Evolutionary conservation across 495 filamentous ascomycete genomes (phyloP).

Genomic region (Lophiostoma macrostomum): DNA sequence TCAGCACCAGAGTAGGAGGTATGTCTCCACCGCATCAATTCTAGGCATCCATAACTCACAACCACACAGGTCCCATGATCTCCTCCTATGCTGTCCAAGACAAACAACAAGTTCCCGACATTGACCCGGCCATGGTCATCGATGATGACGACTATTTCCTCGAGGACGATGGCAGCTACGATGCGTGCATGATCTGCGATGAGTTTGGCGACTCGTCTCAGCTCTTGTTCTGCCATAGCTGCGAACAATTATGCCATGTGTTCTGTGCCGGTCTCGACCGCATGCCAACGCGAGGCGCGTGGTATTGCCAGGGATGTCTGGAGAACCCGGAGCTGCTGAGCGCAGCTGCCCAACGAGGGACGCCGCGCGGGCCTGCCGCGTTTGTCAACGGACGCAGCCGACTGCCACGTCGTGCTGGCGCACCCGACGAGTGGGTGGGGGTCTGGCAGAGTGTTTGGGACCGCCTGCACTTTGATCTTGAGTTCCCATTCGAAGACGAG

Average conservation of each 20-base stretch:
- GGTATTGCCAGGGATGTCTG: slow-evolving; percentile 82
- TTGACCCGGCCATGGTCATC: slow-evolving; percentile 75
- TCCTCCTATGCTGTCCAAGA: slow-evolving; percentile 85
- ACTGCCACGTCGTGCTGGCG: slow-evolving; percentile 46
- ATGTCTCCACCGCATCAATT: slow-evolving; percentile 40
- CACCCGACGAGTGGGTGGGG: slow-evolving; percentile 54
- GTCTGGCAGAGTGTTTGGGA: slow-evolving; percentile 68
- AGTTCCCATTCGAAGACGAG: slow-evolving; percentile 85
- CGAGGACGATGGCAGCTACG: slow-evolving; percentile 59
- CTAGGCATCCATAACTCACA: background rate
- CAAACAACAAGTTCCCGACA: slow-evolving; percentile 82
- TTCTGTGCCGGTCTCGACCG: slow-evolving; percentile 77
- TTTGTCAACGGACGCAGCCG: slow-evolving; percentile 25
- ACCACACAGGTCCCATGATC: slow-evolving; percentile 59
- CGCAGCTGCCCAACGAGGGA: slow-evolving; percentile 26
- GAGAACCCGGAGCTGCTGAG: slow-evolving; percentile 43
- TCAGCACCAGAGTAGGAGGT: slow-evolving; percentile 76
- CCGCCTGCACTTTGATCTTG: slow-evolving; percentile 72
- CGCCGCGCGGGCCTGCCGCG: slow-evolving; percentile 42
- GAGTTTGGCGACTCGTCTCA: slow-evolving; percentile 71
- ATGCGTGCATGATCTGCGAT: slow-evolving; percentile 78
- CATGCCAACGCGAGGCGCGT: slow-evolving; percentile 64
- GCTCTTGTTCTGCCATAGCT: slow-evolving; percentile 82
- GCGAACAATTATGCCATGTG: slow-evolving; percentile 78
- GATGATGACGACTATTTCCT: slow-evolving; percentile 61